These are phyloP conservation scores for Penstemon newberryi DNA, from an alignment of 257 asterid species.

Conservation along the genomic window DNA sequence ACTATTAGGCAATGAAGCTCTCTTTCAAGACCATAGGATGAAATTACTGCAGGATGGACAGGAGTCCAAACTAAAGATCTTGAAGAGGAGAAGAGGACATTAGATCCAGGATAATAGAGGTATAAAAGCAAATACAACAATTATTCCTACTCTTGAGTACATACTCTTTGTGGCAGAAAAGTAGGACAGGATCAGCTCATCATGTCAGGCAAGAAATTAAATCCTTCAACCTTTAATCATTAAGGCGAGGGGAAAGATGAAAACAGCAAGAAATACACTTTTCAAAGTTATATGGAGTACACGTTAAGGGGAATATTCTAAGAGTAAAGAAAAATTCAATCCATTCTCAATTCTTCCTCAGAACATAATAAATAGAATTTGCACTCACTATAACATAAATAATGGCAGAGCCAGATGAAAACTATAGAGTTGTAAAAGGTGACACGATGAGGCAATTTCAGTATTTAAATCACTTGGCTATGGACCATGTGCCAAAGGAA, in stretches of 20 bases:
- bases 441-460: slow-evolving; percentile 10
- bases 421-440: not conserved
- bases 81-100: too few relatives aligned
- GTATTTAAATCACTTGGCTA: slow-evolving; percentile 2
- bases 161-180: too few relatives aligned
- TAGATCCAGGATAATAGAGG: too few relatives aligned
- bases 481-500: not conserved
- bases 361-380: not conserved
- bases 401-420: not conserved
- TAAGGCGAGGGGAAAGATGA: not conserved
- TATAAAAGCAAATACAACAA: too few relatives aligned
- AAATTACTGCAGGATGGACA: not conserved
- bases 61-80: not conserved
- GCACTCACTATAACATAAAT: not conserved
- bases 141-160: too few relatives aligned
- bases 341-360: not conserved
- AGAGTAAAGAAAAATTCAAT: too few relatives aligned
- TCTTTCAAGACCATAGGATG: not conserved
- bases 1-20: not conserved
- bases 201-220: too few relatives aligned
- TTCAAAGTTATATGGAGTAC: not conserved
- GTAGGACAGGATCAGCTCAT: too few relatives aligned
- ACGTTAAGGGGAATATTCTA: too few relatives aligned
- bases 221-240: too few relatives aligned
- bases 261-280: not conserved